Conservation (phyloP, 129 eudicot species). For the Oenanthe sinensis region DNA sequence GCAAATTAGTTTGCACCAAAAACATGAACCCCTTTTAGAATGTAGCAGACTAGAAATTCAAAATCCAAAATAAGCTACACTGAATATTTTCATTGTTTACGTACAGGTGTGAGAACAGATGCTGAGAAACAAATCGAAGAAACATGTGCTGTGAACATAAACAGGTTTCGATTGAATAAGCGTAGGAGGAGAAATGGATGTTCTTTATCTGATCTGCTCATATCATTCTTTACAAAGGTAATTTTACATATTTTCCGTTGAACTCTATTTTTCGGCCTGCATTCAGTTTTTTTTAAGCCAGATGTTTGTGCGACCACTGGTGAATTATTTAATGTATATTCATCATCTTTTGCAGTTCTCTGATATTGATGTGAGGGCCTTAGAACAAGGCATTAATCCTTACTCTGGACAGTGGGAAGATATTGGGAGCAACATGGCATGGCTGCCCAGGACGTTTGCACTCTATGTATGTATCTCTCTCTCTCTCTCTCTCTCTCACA, state of each 20-base stretch:
- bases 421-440: slow-evolving; percentile 57
- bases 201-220: slow-evolving; percentile 66
- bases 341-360: slow-evolving; percentile 36
- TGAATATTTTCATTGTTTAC: not conserved
- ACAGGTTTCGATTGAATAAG: slow-evolving; percentile 39
- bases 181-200: slow-evolving; percentile 46
- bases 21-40: not conserved
- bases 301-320: not conserved
- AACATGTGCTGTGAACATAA: slow-evolving; percentile 37
- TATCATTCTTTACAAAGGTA: slow-evolving; percentile 77
- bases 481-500: not conserved
- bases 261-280: not conserved
- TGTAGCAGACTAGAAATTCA: not conserved
- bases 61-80: not conserved
- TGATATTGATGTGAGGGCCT: slow-evolving; percentile 54
- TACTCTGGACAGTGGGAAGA: slow-evolving; percentile 71
- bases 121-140: slow-evolving; percentile 72
- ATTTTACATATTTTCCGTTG: not conserved
- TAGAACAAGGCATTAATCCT: slow-evolving; percentile 59
- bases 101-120: slow-evolving; percentile 69
- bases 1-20: not conserved
- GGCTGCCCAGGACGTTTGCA: slow-evolving; percentile 81
- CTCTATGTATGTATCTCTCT: slow-evolving; percentile 38
- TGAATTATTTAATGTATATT: not conserved
- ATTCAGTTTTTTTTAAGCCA: not conserved